Base-by-base conservation (phyloP, 805 yeast genomes). In the Pichia gijzeniarum region DNA sequence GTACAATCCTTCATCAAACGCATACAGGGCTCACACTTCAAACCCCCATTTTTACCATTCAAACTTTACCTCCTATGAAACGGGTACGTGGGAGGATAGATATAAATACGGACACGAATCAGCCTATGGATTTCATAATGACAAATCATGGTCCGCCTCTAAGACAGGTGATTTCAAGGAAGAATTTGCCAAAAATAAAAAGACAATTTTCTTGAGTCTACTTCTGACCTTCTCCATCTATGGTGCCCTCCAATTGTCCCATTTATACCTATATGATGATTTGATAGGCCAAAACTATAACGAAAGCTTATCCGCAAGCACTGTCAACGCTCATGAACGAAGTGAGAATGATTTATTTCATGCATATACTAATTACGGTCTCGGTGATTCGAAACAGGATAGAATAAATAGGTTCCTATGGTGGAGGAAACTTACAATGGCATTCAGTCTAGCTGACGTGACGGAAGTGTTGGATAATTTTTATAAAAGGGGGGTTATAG, bases 331-430 rank as follows among this genome's bases (percentile, higher is more conserved):
- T 4, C 72, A 73, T 44, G 73, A 71, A 25, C 67, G 58, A 36
- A 65, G 70, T 20, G 74, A 67, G 49, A 44, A 50, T 14, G 76
- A 69, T 47, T 64, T 70, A 50, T 54, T 54, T 9, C 62, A 63
- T 27, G 75, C 79, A 0, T 70, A 71, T 45, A 51, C 63, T 16
- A 80, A 79, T 56, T 77, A 69, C 54, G 82, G 82, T 2, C 57
- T 72, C 34, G 85, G 78, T 27, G 62, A 56, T 6, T 67, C 71
- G 18, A 72, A 74, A 49, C 60, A 72, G 40, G 73, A 77, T 3
- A 65, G 85, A 32, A 69, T 80, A 21, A 65, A 71, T 47, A 65
- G 87, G 48, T 80, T 80, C 55, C 51, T 80, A 45, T 76, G 80
- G 80, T 76, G 75, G 54, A 65, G 80, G 53, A 53, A 61, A 38